Conservation (phyloP, 2,329 filamentous ascomycete genomes). For the Alternaria gaisen region DNA sequence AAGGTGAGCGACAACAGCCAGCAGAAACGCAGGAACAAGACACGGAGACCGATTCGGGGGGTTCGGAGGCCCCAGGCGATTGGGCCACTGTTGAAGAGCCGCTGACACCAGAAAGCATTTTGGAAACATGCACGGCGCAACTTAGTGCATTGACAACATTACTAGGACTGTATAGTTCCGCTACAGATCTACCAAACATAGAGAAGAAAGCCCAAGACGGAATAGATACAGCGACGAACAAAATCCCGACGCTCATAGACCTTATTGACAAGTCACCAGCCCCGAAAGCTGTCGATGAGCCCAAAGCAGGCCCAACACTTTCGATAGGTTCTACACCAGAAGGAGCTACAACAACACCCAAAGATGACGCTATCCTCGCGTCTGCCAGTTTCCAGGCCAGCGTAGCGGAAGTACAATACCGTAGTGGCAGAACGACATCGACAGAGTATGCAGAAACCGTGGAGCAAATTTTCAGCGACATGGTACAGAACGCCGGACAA, state of each 20-base stretch:
- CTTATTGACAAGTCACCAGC: constrained; percentile 44
- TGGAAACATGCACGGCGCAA: constrained; percentile 74
- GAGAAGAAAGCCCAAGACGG: constrained; percentile 68
- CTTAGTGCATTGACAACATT: constrained; percentile 58
- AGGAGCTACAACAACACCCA: constrained; percentile 50
- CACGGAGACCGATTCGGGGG: constrained; percentile 36
- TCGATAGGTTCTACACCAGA: constrained; percentile 39
- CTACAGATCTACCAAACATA: constrained; percentile 57
- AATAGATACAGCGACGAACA: constrained; percentile 61
- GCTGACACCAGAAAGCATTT: constrained; percentile 68
- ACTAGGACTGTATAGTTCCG: constrained; percentile 59
- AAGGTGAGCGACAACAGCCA: constrained; percentile 21
- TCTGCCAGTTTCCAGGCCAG: constrained; percentile 66
- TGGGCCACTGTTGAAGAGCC: constrained; percentile 74
- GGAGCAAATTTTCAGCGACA: constrained; percentile 42
- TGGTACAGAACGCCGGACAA: constrained; percentile 55
- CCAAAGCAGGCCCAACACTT: constrained; percentile 42
- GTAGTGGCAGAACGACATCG: constrained; percentile 59
- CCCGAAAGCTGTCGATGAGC: constrained; percentile 31
- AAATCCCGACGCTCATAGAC: constrained; percentile 62
- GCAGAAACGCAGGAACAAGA: constrained; percentile 21
- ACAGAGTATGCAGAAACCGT: constrained; percentile 62
- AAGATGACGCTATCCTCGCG: constrained; percentile 63
- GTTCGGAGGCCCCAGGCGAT: constrained; percentile 59
- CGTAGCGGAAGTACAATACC: constrained; percentile 66